Base-by-base conservation (phyloP, 164 flowering plant species). In the Vitis labrusca region DNA sequence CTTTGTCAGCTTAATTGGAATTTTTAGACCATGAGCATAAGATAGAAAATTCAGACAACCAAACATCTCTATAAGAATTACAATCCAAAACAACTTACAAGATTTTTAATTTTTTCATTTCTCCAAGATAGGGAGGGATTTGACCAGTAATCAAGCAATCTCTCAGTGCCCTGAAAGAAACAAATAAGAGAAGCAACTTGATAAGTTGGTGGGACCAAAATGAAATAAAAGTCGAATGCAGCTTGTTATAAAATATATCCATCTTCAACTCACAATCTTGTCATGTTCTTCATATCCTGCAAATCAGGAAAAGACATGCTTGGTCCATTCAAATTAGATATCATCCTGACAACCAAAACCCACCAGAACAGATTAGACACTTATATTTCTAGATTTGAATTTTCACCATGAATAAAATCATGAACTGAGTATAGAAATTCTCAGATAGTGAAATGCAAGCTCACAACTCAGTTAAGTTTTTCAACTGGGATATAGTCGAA, bases 251-350 rank as follows among this genome's bases (percentile, higher is more conserved):
- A 13, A 14, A 58, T 15, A 19, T 3, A 17, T 9, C 2, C 13
- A 5, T 17, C 10, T 68, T 61, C 56, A 83, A 83, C 97, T 88
- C 73, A 94, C 98, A 94, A 56, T 51, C 8, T 3, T 50, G 49
- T 10, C 74, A 94, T 8, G 0, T 70, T 47, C 61, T 1, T 80
- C 89, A 85, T 53, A 15, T 69, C 65, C 70, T 59, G 65, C 66
- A 94, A 71, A 65, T 85, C 71, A 5, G 98, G 98, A 69, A 94
- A 88, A 9, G 12, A 14, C 44, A 65, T 67, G 63, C 59, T 73
- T 50, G 88, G 44, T 59, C 88, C 93, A 11, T 64, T 80, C 79
- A 94, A 78, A 82, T 91, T 97, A 67, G 94, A 70, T 56, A 94
- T 87, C 84, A 89, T 89, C 97, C 97, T 91, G 82, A 54, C 14